Evolutionary conservation across 2,329 filamentous ascomycete species (phyloP).

Genomic region (Botrytis cinerea): DNA sequence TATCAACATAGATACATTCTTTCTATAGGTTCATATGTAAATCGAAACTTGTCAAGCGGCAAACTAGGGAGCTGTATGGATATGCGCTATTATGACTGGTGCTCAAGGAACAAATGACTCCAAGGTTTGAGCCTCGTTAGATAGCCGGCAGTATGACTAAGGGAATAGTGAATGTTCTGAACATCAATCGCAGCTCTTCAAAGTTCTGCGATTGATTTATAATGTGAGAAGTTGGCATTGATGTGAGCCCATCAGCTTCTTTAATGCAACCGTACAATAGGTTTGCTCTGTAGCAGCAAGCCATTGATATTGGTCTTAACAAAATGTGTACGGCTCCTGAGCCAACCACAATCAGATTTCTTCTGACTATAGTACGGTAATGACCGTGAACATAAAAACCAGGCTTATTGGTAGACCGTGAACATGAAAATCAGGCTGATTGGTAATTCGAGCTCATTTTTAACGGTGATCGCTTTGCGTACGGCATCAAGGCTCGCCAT

Average conservation of each 20-base stretch:
- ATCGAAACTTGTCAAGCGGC: not conserved
- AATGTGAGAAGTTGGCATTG: not conserved
- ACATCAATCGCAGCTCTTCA: not conserved
- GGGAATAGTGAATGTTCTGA: not conserved
- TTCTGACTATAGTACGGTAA: not conserved
- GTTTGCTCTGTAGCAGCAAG: not conserved
- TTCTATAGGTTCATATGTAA: not conserved
- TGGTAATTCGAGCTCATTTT: not conserved
- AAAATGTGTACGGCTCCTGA: not conserved
- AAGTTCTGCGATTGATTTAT: too few relatives aligned
- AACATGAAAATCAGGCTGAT: not conserved
- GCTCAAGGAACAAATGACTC: not conserved
- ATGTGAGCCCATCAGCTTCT: not conserved
- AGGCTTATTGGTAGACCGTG: not conserved
- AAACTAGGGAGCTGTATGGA: not conserved
- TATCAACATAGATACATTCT: not conserved
- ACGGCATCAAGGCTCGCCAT: not conserved
- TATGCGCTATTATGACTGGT: not conserved
- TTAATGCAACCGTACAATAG: too few relatives aligned
- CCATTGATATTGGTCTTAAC: not conserved
- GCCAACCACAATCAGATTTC: not conserved
- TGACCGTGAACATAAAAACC: not conserved
- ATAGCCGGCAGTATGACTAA: not conserved
- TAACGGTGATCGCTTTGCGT: too few relatives aligned
- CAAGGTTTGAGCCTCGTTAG: not conserved